These are phyloP conservation scores for Saraca asoca DNA, from an alignment of 331 rosid species.

Conservation along the genomic window DNA sequence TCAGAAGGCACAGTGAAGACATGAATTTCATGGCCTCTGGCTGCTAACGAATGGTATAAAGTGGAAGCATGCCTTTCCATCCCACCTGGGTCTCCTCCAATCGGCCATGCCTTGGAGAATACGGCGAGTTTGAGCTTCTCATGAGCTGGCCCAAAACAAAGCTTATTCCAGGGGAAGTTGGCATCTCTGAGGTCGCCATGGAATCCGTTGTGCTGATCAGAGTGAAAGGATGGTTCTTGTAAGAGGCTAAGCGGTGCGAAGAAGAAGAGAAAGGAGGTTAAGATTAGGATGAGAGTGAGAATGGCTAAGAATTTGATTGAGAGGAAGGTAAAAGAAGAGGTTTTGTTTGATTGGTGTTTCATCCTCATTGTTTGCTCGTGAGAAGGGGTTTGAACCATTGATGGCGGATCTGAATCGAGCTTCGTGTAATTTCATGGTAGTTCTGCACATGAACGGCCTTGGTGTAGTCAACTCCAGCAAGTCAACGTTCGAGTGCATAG, in stretches of 20 bases:
- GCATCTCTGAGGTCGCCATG: slow-evolving; percentile 38
- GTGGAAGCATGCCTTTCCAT: slow-evolving; percentile 45
- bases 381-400: not conserved
- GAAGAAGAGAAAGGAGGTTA: slow-evolving; percentile 29
- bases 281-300: slow-evolving; percentile 15
- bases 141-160: slow-evolving; percentile 31
- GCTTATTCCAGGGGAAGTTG: slow-evolving; percentile 38
- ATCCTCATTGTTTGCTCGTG: slow-evolving; percentile 10
- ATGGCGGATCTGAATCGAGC: not conserved
- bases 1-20: slow-evolving; percentile 40
- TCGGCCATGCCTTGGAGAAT: slow-evolving; percentile 42
- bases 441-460: not conserved
- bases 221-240: not conserved
- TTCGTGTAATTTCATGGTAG: not conserved
- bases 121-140: slow-evolving; percentile 41
- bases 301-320: slow-evolving; percentile 18
- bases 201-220: slow-evolving; percentile 9
- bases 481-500: not conserved
- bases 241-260: slow-evolving; percentile 7
- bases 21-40: slow-evolving; percentile 34
- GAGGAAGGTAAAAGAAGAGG: slow-evolving; percentile 16
- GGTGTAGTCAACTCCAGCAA: not conserved
- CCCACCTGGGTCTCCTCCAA: slow-evolving; percentile 33
- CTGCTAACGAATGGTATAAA: slow-evolving; percentile 35
- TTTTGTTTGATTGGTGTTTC: slow-evolving; percentile 28